Evolutionary conservation across 2,329 filamentous ascomycete species (phyloP).

Genomic region (Grosmannia serpens): DNA sequence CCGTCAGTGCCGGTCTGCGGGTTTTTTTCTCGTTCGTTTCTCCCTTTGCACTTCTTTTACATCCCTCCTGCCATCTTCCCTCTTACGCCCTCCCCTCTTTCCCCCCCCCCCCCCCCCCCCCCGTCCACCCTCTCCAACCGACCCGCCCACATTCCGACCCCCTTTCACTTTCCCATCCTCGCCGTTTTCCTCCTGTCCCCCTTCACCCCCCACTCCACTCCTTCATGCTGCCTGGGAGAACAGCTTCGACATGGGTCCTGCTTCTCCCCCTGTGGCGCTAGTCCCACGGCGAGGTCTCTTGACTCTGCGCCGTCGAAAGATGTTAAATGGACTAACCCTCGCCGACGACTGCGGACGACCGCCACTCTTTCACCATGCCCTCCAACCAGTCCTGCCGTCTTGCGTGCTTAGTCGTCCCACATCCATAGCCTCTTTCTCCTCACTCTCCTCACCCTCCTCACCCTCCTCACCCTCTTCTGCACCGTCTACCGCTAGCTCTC

Average conservation of each 20-base stretch:
- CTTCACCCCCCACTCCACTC: not conserved
- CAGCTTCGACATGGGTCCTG: not conserved
- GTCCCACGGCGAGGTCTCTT: constrained; percentile 7
- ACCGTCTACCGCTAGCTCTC: not conserved
- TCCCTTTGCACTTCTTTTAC: not conserved
- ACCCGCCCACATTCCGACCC: not conserved
- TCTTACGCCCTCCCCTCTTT: not conserved
- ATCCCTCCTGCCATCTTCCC: not conserved
- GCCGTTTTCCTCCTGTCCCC: not conserved
- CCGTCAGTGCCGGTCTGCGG: no score
- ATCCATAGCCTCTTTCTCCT: not conserved
- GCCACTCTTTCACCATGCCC: not conserved
- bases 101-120: not conserved
- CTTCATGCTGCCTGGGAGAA: not conserved
- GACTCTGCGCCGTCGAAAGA: constrained; percentile 7
- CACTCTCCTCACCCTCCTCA: not conserved
- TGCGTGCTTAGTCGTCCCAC: constrained; percentile 4
- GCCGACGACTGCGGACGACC: constrained; percentile 1
- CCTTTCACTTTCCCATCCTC: not conserved
- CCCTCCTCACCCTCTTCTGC: not conserved
- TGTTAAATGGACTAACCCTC: constrained; percentile 12
- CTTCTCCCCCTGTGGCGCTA: not conserved
- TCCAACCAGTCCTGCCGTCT: not conserved
- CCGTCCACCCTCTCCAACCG: not conserved
- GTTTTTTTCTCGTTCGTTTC: not conserved